Conservation (phyloP, 768 basidiomycete species). For the Cyclocybe aegerita region DNA sequence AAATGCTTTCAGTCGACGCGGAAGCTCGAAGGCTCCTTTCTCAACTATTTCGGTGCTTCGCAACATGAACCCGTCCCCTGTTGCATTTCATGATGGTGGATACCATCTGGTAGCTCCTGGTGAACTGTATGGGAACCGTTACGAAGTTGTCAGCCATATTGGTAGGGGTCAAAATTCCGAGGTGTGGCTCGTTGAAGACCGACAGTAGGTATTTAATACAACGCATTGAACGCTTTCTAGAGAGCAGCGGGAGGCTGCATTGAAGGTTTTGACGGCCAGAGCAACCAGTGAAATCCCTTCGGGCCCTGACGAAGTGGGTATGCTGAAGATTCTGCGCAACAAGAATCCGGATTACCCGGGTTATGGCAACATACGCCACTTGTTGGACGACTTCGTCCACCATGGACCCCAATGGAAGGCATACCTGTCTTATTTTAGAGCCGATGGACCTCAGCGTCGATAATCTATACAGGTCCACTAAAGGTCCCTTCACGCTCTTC, state of each 20-base stretch:
- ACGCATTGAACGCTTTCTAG: slow-evolving; percentile 8
- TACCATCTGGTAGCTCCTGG: slow-evolving; percentile 40
- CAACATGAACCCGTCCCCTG: too few species aligned
- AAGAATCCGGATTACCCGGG: slow-evolving; percentile 51
- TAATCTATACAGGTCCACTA: slow-evolving; percentile 47
- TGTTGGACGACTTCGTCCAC: slow-evolving; percentile 78
- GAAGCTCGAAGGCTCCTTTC: too few species aligned
- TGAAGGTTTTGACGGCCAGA: slow-evolving; percentile 48
- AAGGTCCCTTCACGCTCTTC: slow-evolving; percentile 43
- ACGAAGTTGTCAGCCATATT: slow-evolving; percentile 53
- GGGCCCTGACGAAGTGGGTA: slow-evolving; percentile 43
- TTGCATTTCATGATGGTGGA: slow-evolving; percentile 26
- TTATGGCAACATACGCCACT: slow-evolving; percentile 65
- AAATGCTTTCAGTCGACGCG: too few species aligned
- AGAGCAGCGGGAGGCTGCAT: slow-evolving; percentile 43
- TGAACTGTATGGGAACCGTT: slow-evolving; percentile 40
- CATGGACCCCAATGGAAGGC: slow-evolving; percentile 76
- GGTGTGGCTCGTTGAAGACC: slow-evolving; percentile 41
- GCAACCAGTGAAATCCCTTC: background rate
- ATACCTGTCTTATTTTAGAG: slow-evolving; percentile 85
- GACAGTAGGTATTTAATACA: slow-evolving; percentile 14
- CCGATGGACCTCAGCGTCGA: slow-evolving; percentile 78
- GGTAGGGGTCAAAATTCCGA: slow-evolving; percentile 52
- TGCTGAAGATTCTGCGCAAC: slow-evolving; percentile 42
- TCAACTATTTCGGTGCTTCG: too few species aligned